Evolutionary conservation across 768 basidiomycete genomes (phyloP), one percentile per base, ranked within the genome.

Genomic region (Mycena amicta): DNA sequence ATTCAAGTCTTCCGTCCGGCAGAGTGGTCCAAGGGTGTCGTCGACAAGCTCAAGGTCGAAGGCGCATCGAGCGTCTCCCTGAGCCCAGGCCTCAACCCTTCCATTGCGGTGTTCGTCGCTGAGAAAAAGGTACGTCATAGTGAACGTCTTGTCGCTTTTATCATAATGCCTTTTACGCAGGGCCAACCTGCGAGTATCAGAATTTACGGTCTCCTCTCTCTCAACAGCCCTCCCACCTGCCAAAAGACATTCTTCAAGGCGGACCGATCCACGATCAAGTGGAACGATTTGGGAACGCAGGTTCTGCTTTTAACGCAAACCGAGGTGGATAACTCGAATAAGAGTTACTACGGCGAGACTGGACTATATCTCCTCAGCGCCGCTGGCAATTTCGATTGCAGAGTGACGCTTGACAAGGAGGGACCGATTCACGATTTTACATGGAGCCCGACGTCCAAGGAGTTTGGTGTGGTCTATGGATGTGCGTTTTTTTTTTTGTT

Each of bases 271-370:
- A 84, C 85, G 67, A 88, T 99, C 74, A 98, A 98, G 75, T 99
- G 96, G 96, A 98, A 98, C 69, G 86, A 84, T 6, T 83, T 95
- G 18, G 97, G 96, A 20, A 96, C 95, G 0, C 92, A 93, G 68
- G 90, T 95, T 2, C 78, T 99, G 55, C 82, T 98, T 59, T 75
- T 98, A 33, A 95, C 96, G 0, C 93, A 95, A 68, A 96, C 95
- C 3, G 97, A 99, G 67, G 95, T 98, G 53, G 96, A 99, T 69
- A 93, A 92, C 70, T 89, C 92, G 46, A 96, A 96, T 73, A 97
- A 92, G 83, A 95, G 89, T 67, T 99, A 99, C 73, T 99, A 98
- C 65, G 97, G 97, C 53, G 96, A 98, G 78, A 97, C 95, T 2
- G 92, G 93, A 52, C 77, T 99, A 68, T 98, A 96, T 75, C 82